Base-by-base conservation (phyloP, 2,329 filamentous ascomycete genomes). In the Colletotrichum ledebouriae region DNA sequence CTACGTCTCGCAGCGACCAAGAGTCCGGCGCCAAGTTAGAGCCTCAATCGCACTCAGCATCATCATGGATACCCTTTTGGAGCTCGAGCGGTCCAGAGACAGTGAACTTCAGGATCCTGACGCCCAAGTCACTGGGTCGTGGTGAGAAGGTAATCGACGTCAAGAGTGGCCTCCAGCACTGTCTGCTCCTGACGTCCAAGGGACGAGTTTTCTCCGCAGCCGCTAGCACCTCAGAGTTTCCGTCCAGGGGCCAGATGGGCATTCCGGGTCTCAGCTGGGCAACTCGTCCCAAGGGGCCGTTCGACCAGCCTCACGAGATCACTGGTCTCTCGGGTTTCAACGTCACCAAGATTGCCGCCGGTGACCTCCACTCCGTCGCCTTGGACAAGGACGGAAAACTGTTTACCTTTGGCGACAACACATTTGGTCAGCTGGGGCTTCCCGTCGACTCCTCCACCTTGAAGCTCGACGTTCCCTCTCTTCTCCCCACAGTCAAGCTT, bases 191-290 rank as follows among this genome's bases (percentile, higher is more conserved):
- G 69, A 98, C 95, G 0, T 94, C 89, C 53, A 88, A 87, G 59
- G 96, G 96, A 1, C 92, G 95, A 46, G 87, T 98, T 39, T 98
- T 97, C 79, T 92, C 94, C 2, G 90, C 92, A n/a, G 95, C 93
- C 2, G 90, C 94, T 2, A 94, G 92, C 70, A 90, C 90, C 17
- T 87, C 92, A 64, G 85, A 89, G 59, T 98, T 92, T 76, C 96
- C 96, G 1, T 87, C 87, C 2, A 90, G 88, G 75, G 96, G 96
- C 6, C 94, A 99, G 79, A 87, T 98, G 57, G 96, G 96, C 53
- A 84, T 98, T 25, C 91, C 94, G 0, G 94, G 93, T 0, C 81
- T 98, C 50, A 92, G 86, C 13, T 98, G 93, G 92, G 81, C 85
- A 1, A 94, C 90, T 2, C 87, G 93, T 17, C 94, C 94, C 1